These are phyloP conservation scores for Fusarium subtropicale DNA, from an alignment of 2,329 filamentous ascomycete genomes.

Conservation along the genomic window DNA sequence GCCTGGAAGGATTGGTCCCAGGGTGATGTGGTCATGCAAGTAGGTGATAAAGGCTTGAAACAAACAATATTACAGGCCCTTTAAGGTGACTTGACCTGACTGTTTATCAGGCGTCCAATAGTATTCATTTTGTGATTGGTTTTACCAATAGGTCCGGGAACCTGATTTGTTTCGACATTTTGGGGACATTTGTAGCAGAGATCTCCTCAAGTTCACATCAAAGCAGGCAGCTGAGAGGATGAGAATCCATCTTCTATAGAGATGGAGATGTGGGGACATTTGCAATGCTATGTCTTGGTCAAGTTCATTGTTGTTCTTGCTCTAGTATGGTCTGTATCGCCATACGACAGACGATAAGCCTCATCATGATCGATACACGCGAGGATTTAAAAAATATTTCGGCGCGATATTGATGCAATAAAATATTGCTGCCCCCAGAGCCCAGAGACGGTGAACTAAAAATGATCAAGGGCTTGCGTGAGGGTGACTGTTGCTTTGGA, in stretches of 20 bases:
- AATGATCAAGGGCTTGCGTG: too few relatives aligned
- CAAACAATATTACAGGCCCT: accelerated
- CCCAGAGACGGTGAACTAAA: too few relatives aligned
- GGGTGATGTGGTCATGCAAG: background rate
- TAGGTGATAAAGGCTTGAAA: too few relatives aligned
- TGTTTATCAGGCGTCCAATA: background rate
- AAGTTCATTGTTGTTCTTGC: background rate
- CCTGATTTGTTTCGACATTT: background rate
- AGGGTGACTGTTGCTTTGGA: background rate
- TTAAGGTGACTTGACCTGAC: background rate
- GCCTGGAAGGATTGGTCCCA: too few relatives aligned
- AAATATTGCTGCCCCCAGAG: background rate
- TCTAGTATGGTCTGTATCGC: background rate
- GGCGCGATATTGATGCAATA: background rate
- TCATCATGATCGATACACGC: background rate
- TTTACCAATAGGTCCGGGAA: background rate
- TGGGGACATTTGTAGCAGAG: too few relatives aligned
- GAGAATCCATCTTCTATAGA: accelerated
- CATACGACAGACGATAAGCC: accelerated
- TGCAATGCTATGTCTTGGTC: conserved; percentile 13
- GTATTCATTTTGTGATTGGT: background rate
- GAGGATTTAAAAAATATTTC: background rate
- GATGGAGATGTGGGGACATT: accelerated
- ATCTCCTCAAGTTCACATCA: too few relatives aligned
- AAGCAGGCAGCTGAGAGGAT: too few relatives aligned